Evolutionary conservation across 495 filamentous ascomycete species (phyloP).

Genomic region (Penicillium parvum): DNA sequence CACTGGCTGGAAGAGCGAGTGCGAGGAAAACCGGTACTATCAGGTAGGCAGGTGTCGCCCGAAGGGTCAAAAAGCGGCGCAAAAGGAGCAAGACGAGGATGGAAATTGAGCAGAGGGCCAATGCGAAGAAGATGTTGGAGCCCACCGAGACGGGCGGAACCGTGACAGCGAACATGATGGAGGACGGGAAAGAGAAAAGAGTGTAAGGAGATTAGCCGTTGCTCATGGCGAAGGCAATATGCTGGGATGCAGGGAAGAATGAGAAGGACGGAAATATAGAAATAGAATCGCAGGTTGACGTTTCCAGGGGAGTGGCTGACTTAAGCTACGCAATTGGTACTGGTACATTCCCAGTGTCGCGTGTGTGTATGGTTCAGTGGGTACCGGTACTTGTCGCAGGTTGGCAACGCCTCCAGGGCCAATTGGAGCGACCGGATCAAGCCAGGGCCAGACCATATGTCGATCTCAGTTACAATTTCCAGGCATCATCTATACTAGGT

Average conservation of each 20-base stretch:
- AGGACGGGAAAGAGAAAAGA: slow-evolving; percentile 3
- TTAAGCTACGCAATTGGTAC: slow-evolving; percentile 20
- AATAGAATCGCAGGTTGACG: slow-evolving; percentile 17
- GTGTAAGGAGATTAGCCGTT: slow-evolving; percentile 10
- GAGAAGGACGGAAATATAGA: slow-evolving; percentile 3
- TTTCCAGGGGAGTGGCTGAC: slow-evolving; percentile 29
- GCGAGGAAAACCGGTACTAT: slow-evolving; percentile 89
- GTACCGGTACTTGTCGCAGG: slow-evolving; percentile 2
- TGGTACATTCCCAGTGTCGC: too few relatives aligned
- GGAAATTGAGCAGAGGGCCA: slow-evolving; percentile 69
- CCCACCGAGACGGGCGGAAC: slow-evolving; percentile 45
- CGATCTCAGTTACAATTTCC: slow-evolving; percentile 4
- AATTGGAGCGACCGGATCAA: slow-evolving; percentile 20
- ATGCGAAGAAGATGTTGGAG: slow-evolving; percentile 68
- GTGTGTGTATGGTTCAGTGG: too few relatives aligned
- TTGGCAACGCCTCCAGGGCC: not conserved
- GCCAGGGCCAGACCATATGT: slow-evolving; percentile 22
- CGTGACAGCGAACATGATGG: slow-evolving; percentile 24
- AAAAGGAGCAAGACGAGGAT: slow-evolving; percentile 74
- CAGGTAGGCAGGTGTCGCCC: slow-evolving; percentile 87
- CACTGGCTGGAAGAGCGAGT: slow-evolving; percentile 84
- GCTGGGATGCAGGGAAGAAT: not conserved
- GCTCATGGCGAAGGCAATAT: slow-evolving; percentile 17
- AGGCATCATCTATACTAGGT: not conserved
- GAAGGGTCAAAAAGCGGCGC: slow-evolving; percentile 83